Evolutionary conservation across 2,329 filamentous ascomycete species (phyloP), one percentile per base, ranked within the genome.

Genomic region (Penicillium brasilianum): DNA sequence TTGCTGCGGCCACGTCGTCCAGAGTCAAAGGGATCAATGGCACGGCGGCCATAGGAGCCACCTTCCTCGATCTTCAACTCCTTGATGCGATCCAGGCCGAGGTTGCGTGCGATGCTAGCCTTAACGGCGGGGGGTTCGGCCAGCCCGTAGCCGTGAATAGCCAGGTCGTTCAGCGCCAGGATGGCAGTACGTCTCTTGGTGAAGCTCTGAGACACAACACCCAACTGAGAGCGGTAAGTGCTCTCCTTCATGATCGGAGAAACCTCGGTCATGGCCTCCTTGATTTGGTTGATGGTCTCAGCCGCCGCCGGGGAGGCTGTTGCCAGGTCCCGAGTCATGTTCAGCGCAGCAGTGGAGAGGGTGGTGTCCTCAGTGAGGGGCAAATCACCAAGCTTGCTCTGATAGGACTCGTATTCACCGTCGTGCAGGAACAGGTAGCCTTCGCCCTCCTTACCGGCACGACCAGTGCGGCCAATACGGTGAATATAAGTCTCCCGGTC

Each of bases 401-500:
- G 76, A 70, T 87, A 86, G 13, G 66, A 59, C 64, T 77, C 77
- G 0, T 76, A 66, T 69, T 90, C 87, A 2, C 76, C 72, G 2
- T 82, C 74, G 34, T 83, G 78, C 28, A 89, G 72, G 53, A 90
- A 77, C 34, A 90, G 78, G 72, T 87, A 85, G 39, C 87, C 88
- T 51, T 87, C 83, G 48, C 88, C 87, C 34, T 84, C 82, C 56
- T 87, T 87, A 51, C 85, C 84, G n/a, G 86, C 86, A 58, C 88
- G 86, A 5, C 84, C 91, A 9, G 91, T 94, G 63, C 91, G 89
- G 55, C 90, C 90, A 44, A 93, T 81, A 60, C 90, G 87, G 76
- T 93, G 90, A 61, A 93, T 90, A 72, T 93, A 93, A 39, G 88
- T 86, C 72, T 92, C 89, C 30, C 87, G 83, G 63, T 86, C 84